Evolutionary conservation across 345 rosid species (phyloP), one percentile per base, ranked within the genome.

Genomic region (Geranium brycei): DNA sequence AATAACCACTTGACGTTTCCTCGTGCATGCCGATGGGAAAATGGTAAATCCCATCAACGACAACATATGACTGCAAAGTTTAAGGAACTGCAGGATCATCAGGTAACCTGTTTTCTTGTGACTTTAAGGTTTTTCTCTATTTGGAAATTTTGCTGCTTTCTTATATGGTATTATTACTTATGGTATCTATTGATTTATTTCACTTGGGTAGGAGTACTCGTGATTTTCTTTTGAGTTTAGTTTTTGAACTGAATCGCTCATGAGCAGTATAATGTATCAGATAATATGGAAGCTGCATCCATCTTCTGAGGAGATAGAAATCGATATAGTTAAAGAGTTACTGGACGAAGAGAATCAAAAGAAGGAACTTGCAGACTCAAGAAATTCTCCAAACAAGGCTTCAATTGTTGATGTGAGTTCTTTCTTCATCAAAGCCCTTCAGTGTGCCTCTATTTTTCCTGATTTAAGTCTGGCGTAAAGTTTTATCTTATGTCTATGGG

Each of bases 1-100:
- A 71, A 72, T 61, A 28, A 64, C 66, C 51, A 19, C 53, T 35
- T 28, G 60, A 62, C 69, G 16, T 71, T 76, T 60, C 83, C 83
- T 23, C 76, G 83, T 28, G 76, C 72, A 64, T 62, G 83, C 65
- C 72, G 75, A 62, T 80, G 83, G 83, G 79, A 61, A 72, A 80
- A 51, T 30, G 64, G 75, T 53, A 76, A 51, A 60, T 55, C 80
- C 57, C 68, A 69, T 68, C 72, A 73, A 11, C 74, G 73, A 63
- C 69, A 65, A 30, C 70, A 70, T 68, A 56, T 80, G 64, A 60
- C 56, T 59, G 63, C 61, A 59, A 67, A 66, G 66, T 74, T 80
- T 57, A 71, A 19, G 53, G 78, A 77, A 60, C 62, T 80, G 63
- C 71, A 65, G 31, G 66, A 72, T 59, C 58, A 66, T 66, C 83